phyloP scores from a whole-genome alignment of 2,329 filamentous ascomycete species.

The Aureobasidium sp. region DNA sequence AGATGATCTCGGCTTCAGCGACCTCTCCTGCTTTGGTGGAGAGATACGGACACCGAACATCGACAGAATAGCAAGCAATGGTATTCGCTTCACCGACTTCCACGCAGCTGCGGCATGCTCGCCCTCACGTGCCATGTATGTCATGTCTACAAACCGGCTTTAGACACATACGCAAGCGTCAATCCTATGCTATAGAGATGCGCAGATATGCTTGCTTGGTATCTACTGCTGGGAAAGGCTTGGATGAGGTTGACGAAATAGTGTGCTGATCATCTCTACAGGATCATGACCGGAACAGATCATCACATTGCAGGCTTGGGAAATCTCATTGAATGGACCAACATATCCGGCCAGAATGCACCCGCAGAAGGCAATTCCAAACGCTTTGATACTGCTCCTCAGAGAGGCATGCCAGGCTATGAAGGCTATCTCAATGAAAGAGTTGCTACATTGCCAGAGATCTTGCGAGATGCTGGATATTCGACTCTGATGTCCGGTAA shows the following conservation, averaged over 20 bases:
- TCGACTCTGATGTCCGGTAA: constrained; percentile 56
- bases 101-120: constrained; percentile 60
- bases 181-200: background rate
- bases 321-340: constrained; percentile 53
- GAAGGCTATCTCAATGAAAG: constrained; percentile 57
- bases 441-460: constrained; percentile 52
- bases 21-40: constrained; percentile 52
- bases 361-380: constrained; percentile 40
- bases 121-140: constrained; percentile 53
- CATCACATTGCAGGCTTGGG: constrained; percentile 54
- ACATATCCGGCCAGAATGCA: constrained; percentile 47
- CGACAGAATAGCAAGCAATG: constrained; percentile 40
- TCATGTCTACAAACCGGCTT: background rate
- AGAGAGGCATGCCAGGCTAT: constrained; percentile 53
- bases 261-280: background rate
- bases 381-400: constrained; percentile 45
- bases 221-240: background rate
- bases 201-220: background rate
- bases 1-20: constrained; percentile 55
- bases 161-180: background rate
- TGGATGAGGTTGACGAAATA: background rate
- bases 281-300: constrained; percentile 57
- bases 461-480: constrained; percentile 53
- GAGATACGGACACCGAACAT: constrained; percentile 56
- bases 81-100: constrained; percentile 57